Percentiles rank a stretch among this genome's conserved stretches.
These are phyloP conservation scores for Lactarius tabidus DNA, from an alignment of 768 basidiomycete genomes.

Conservation along the genomic window DNA sequence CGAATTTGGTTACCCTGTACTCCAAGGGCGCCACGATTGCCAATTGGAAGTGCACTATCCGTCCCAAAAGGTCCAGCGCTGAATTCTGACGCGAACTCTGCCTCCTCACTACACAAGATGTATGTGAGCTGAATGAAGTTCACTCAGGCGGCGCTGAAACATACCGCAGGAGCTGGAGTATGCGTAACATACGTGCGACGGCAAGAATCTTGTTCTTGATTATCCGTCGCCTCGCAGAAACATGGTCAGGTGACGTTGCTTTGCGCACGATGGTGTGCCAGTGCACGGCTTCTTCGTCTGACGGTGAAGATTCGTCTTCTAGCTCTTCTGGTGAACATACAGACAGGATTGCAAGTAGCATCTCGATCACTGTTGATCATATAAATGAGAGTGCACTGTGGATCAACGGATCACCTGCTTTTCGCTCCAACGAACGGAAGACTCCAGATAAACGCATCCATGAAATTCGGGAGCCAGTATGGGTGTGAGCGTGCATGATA, in stretches of 20 bases:
- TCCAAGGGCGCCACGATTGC: conserved; percentile 44
- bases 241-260: conserved; percentile 38
- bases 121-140: not conserved
- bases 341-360: conserved; percentile 94
- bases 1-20: conserved; percentile 59
- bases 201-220: conserved; percentile 95
- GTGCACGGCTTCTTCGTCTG: conserved; percentile 39
- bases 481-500: conserved; percentile 50
- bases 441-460: conserved; percentile 99
- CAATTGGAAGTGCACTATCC: conserved; percentile 23
- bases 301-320: conserved; percentile 53
- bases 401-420: conserved; percentile 50
- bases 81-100: conserved; percentile 74
- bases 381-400: not conserved
- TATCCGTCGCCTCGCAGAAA: conserved; percentile 56
- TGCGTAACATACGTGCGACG: conserved; percentile 85
- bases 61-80: conserved; percentile 35
- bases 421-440: conserved; percentile 98
- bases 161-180: conserved; percentile 86
- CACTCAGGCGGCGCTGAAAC: conserved; percentile 28
- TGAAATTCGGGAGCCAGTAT: conserved; percentile 99
- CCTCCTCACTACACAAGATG: conserved; percentile 54
- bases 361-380: conserved; percentile 74
- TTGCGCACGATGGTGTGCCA: conserved; percentile 5
- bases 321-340: conserved; percentile 96